These are phyloP conservation scores for Sordaria brevicollis DNA, from an alignment of 495 filamentous ascomycete species.

Conservation along the genomic window DNA sequence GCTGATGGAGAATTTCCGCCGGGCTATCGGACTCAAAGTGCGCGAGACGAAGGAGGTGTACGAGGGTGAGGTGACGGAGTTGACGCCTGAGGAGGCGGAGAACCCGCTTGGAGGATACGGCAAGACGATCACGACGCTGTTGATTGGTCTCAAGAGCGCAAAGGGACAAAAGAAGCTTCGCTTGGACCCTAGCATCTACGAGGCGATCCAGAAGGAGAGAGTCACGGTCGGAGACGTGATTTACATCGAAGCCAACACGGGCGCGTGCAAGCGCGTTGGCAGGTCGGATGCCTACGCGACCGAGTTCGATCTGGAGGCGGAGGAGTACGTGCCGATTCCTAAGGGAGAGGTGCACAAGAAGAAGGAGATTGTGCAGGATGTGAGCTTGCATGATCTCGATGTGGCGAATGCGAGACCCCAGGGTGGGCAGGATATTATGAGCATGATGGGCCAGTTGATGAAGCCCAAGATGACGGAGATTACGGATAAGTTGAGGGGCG, in stretches of 20 bases:
- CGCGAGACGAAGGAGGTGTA: constrained; percentile 98
- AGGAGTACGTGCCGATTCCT: constrained; percentile 96
- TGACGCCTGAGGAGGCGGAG: constrained; percentile 95
- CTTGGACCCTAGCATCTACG: constrained; percentile 94
- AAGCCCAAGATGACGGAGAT: constrained; percentile 99
- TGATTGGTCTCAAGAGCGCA: constrained; percentile 82
- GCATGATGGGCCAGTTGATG: constrained; percentile 99
- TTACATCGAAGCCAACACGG: constrained; percentile 97
- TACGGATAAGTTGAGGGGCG: constrained; percentile 85
- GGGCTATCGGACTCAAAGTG: constrained; percentile 90
- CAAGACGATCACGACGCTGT: constrained; percentile 81
- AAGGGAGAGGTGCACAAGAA: constrained; percentile 99
- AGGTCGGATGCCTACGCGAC: constrained; percentile 93
- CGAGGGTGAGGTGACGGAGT: constrained; percentile 91
- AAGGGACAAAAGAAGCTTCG: constrained; percentile 95
- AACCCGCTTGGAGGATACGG: constrained; percentile 94
- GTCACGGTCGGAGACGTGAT: constrained; percentile 95
- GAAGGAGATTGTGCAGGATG: constrained; percentile 99
- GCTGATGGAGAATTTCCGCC: constrained; percentile 95
- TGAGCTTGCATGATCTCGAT: constrained; percentile 91
- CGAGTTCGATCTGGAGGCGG: constrained; percentile 95
- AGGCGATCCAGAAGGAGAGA: constrained; percentile 95
- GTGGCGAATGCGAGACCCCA: constrained; percentile 91
- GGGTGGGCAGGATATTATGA: constrained; percentile 98
- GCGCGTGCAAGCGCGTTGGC: constrained; percentile 91